Conservation (phyloP, 176 grass and related monocot species). For the Chrysopogon serrulatus region DNA sequence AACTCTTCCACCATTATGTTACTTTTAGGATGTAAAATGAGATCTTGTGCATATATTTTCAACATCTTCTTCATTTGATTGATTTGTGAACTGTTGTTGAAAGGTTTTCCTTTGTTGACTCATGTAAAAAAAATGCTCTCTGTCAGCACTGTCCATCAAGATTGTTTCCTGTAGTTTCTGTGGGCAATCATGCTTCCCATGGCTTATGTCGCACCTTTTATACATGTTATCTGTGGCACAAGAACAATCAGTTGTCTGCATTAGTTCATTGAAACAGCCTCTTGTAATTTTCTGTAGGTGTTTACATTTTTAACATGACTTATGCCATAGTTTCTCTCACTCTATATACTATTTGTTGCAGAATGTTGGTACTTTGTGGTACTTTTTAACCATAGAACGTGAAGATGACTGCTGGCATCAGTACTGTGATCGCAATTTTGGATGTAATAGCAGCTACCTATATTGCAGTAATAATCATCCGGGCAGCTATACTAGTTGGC, state of each 20-base stretch:
- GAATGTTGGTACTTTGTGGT: slow-evolving; percentile 96
- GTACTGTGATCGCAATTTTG: slow-evolving; percentile 2
- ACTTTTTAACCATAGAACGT: slow-evolving; percentile 62
- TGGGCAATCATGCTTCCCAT: neutral
- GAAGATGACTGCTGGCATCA: slow-evolving; percentile 67
- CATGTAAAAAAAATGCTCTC: neutral
- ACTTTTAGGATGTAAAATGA: neutral
- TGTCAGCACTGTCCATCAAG: neutral
- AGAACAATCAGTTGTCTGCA: neutral
- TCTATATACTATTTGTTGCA: slow-evolving; percentile 27
- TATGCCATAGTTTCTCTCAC: neutral
- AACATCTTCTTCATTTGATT: neutral
- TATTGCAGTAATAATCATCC: slow-evolving; percentile 45
- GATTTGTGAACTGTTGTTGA: neutral
- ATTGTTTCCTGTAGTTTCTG: neutral
- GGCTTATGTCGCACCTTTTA: neutral
- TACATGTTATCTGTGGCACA: slow-evolving; percentile 35
- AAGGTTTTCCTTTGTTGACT: neutral
- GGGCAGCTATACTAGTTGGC: slow-evolving; percentile 39
- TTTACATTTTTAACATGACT: neutral
- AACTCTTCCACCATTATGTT: neutral
- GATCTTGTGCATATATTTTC: neutral
- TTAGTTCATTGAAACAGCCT: neutral
- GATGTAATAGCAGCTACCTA: slow-evolving; percentile 44
- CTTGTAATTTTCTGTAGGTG: neutral